Base-by-base conservation (phyloP, 2,329 filamentous ascomycete species). In the Aureobasidium sp. region DNA sequence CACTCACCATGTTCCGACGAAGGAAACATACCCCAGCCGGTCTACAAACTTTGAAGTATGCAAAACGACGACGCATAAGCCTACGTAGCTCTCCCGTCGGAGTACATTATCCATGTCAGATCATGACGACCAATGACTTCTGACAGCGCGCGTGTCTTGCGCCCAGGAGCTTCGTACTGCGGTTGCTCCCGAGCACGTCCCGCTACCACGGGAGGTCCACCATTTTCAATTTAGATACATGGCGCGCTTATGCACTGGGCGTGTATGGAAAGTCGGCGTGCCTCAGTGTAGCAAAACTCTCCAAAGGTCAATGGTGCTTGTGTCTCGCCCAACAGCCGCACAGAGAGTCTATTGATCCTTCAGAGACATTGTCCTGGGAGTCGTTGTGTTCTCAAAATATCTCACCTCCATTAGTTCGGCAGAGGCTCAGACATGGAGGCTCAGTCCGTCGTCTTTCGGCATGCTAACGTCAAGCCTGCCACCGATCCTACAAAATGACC, bases 401-500 rank as follows among this genome's bases (percentile, higher is more conserved):
- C 57, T 59, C 57, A 59, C 45, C 57, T 48, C 54, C 54, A 58
- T 29, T 30, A 48, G 21, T 48, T 58, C 57, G 37, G 36, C 45
- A 50, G 57, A 59, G 57, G 57, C 57, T 59, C 57, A 59, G 57
- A 59, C 57, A 49, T 49, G 57, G 57, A 58, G 57, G 57, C 57
- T 59, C 45, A 59, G 57, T 45, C 57, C 34, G 21, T 42, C 27
- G 16, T 50, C 36, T 16, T 48, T 48, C 54, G n/a, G 54, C 42
- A 42, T 59, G 27, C 45, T 45, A 59, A 59, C 30, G 44, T 59
- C 41, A 36, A 57, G 53, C 27, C 53, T 57, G 42, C 53, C 39
- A 44, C 30, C 32, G 36, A 59, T 49, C 57, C 57, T 59, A 59
- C 57, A 59, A 41, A 59, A 59, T 21, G 29, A 59, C 44, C 44